These are phyloP conservation scores for Colletotrichum echinochloae DNA, from an alignment of 2,329 filamentous ascomycete genomes.

Conservation along the genomic window DNA sequence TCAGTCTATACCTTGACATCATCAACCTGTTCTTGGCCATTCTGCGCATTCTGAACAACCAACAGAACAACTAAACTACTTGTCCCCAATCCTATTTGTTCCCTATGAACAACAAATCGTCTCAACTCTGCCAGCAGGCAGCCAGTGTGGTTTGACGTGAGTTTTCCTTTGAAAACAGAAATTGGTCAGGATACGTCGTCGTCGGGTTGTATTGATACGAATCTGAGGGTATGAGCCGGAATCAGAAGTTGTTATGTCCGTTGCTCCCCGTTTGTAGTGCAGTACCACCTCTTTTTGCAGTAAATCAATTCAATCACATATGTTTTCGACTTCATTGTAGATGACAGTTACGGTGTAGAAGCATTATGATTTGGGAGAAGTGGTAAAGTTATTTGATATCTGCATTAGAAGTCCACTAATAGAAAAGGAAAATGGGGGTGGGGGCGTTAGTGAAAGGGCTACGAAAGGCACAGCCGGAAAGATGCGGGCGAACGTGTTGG, in stretches of 20 bases:
- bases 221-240: background rate
- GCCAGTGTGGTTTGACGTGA: background rate
- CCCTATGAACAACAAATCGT: background rate
- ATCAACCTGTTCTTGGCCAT: slow-evolving; percentile 98
- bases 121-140: background rate
- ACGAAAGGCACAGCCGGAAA: slow-evolving; percentile 40
- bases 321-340: background rate
- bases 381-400: slow-evolving; percentile 65
- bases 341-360: background rate
- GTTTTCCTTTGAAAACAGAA: background rate
- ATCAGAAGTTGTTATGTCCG: background rate
- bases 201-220: background rate
- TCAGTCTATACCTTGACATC: slow-evolving; percentile 94
- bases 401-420: slow-evolving; percentile 74
- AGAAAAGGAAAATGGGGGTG: slow-evolving; percentile 58
- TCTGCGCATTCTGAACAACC: slow-evolving; percentile 94
- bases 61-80: slow-evolving; percentile 82
- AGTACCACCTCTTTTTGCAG: slow-evolving; percentile 1
- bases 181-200: background rate
- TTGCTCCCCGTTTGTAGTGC: background rate
- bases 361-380: background rate
- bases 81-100: background rate
- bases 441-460: slow-evolving; percentile 45
- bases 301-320: background rate
- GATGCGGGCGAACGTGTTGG: slow-evolving; percentile 31